Conservation (phyloP, 805 yeast species). For the Barnettozyma californica region DNA sequence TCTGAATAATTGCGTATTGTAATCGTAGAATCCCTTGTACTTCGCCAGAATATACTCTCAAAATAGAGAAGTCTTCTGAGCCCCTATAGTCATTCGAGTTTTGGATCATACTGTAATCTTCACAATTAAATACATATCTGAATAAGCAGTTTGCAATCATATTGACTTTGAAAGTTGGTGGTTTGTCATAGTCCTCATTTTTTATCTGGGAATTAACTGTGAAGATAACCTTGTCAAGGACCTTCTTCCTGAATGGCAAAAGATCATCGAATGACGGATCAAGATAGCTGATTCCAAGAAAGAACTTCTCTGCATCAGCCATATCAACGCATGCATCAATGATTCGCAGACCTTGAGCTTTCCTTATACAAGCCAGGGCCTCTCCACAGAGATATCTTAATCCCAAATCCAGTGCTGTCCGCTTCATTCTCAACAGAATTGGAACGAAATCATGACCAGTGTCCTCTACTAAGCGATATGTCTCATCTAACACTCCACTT, state of each 20-base stretch:
- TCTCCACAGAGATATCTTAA: constrained; percentile 11
- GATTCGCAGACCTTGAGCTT: neutral
- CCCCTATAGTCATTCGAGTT: neutral
- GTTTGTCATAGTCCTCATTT: neutral
- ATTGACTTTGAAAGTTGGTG: constrained; percentile 10
- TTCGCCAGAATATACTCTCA: constrained; percentile 9
- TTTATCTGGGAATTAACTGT: neutral
- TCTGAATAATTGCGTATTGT: constrained; percentile 6
- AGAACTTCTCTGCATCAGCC: constrained; percentile 12
- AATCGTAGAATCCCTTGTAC: neutral
- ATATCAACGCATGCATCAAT: neutral
- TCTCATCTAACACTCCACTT: constrained; percentile 8
- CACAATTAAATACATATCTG: constrained; percentile 1
- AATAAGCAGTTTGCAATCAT: constrained; percentile 9
- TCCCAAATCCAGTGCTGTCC: constrained; percentile 6
- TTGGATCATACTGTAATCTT: neutral
- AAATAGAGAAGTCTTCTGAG: constrained; percentile 6
- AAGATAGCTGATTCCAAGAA: constrained; percentile 7
- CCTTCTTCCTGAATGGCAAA: constrained; percentile 11
- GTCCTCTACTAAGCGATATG: constrained; percentile 5
- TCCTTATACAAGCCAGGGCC: constrained; percentile 11
- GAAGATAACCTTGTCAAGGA: constrained; percentile 1
- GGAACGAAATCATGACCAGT: constrained; percentile 10
- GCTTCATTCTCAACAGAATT: constrained; percentile 9
- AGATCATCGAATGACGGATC: constrained; percentile 20